These are phyloP conservation scores for Leucocoprinus birnbaumii DNA, from an alignment of 768 basidiomycete species.

Conservation along the genomic window DNA sequence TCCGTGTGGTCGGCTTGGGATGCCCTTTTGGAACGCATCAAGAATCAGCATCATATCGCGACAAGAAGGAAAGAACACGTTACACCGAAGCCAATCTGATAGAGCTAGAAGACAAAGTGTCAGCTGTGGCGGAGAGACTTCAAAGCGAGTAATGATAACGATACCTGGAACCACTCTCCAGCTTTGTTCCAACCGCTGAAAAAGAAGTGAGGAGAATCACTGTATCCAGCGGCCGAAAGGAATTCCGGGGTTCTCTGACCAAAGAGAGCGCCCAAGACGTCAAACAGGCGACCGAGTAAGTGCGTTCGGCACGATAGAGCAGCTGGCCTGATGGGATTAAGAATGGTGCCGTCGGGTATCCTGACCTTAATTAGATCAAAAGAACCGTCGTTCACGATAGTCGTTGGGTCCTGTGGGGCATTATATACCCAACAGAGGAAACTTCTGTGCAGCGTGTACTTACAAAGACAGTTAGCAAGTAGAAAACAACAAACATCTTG, in stretches of 20 bases:
- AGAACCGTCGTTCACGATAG: slow-evolving; percentile 27
- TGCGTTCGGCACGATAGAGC: slow-evolving; percentile 28
- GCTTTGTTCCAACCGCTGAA: slow-evolving; percentile 24
- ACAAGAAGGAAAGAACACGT: background rate
- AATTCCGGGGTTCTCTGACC: slow-evolving; percentile 25
- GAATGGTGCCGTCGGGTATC: slow-evolving; percentile 25
- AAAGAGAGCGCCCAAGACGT: slow-evolving; percentile 24
- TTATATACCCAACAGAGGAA: no score
- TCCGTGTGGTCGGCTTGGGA: slow-evolving; percentile 20
- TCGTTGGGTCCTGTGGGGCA: slow-evolving; percentile 20
- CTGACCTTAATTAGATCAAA: slow-evolving; percentile 25
- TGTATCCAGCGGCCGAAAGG: slow-evolving; percentile 26
- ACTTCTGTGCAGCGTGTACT: background rate
- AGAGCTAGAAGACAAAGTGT: slow-evolving; percentile 13
- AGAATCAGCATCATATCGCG: background rate
- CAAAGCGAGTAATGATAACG: background rate
- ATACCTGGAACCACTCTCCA: slow-evolving; percentile 25
- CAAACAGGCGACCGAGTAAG: slow-evolving; percentile 24
- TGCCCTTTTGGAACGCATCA: slow-evolving; percentile 10
- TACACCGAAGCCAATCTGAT: slow-evolving; percentile 26
- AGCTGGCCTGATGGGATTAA: slow-evolving; percentile 26
- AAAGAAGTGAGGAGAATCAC: slow-evolving; percentile 26
- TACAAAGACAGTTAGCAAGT: slow-evolving; percentile 24
- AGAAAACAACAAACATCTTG: slow-evolving; percentile 24
- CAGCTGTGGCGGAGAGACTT: background rate